Evolutionary conservation across 169 alveolate species (phyloP).

Genomic region (Babesia divergens): DNA sequence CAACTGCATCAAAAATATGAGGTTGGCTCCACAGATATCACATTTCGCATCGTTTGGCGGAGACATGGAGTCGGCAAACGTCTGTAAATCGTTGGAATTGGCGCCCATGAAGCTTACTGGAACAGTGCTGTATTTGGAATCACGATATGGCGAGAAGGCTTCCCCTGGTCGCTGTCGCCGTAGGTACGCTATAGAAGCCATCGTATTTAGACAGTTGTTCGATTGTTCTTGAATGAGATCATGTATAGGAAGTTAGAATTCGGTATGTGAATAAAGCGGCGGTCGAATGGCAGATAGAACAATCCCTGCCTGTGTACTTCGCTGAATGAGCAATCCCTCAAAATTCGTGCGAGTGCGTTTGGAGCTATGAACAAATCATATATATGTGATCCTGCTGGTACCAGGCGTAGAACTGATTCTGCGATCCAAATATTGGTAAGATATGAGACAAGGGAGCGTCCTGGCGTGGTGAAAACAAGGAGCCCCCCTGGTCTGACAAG

Average conservation of each 20-base stretch:
- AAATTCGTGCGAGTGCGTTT: neutral
- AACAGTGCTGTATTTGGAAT: constrained; percentile 19
- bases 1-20: constrained; percentile 52
- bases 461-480: constrained; percentile 58
- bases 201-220: neutral
- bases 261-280: constrained; percentile 48
- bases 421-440: constrained; percentile 50
- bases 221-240: constrained; percentile 38
- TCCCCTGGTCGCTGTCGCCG: constrained; percentile 29
- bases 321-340: neutral
- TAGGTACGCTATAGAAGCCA: constrained; percentile 39
- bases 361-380: constrained; percentile 47
- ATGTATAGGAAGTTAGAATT: constrained; percentile 50
- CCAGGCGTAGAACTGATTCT: constrained; percentile 20
- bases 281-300: constrained; percentile 40
- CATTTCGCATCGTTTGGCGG: constrained; percentile 1
- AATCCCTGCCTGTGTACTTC: constrained; percentile 47
- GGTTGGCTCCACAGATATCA: constrained; percentile 6
- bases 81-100: neutral
- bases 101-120: constrained; percentile 32
- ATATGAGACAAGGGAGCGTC: constrained; percentile 37
- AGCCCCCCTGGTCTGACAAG: constrained; percentile 48
- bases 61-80: neutral
- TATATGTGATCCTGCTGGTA: constrained; percentile 33
- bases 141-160: constrained; percentile 33